phyloP scores from a whole-genome alignment of 495 filamentous ascomycete genomes.

The Glonium stellatum region DNA sequence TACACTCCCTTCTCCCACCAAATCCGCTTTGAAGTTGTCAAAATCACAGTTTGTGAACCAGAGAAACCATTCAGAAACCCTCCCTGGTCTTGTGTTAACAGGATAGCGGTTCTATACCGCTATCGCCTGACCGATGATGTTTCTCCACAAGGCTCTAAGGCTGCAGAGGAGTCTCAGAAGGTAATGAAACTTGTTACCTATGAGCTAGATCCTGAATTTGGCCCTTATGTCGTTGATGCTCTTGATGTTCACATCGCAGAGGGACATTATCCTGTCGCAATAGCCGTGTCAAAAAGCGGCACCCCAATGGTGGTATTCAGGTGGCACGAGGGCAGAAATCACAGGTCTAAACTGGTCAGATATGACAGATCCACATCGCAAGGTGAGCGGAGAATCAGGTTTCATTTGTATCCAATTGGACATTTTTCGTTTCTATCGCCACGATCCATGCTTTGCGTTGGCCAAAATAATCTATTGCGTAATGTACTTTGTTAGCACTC shows the following conservation, averaged over 20 bases:
- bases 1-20: neutral
- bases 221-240: constrained; percentile 9
- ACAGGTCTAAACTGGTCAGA: neutral
- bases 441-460: too few relatives aligned
- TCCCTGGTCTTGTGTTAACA: neutral
- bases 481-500: too few relatives aligned
- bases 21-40: constrained; percentile 6
- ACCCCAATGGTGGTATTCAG: constrained; percentile 4
- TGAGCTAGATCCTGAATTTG: constrained; percentile 9
- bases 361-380: neutral
- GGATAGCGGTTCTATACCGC: constrained; percentile 12
- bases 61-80: neutral
- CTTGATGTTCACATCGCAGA: constrained; percentile 1
- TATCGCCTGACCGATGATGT: neutral
- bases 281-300: constrained; percentile 5
- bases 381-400: neutral
- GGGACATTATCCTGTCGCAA: neutral
- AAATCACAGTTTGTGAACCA: constrained; percentile 5
- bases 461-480: too few relatives aligned
- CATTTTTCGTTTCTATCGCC: neutral
- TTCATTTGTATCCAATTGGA: neutral
- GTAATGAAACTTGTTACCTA: constrained; percentile 5
- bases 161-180: neutral
- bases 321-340: neutral
- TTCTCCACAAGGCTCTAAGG: neutral